Evolutionary conservation across 2,329 filamentous ascomycete genomes (phyloP).

Genomic region (Colletotrichum endophyticum): DNA sequence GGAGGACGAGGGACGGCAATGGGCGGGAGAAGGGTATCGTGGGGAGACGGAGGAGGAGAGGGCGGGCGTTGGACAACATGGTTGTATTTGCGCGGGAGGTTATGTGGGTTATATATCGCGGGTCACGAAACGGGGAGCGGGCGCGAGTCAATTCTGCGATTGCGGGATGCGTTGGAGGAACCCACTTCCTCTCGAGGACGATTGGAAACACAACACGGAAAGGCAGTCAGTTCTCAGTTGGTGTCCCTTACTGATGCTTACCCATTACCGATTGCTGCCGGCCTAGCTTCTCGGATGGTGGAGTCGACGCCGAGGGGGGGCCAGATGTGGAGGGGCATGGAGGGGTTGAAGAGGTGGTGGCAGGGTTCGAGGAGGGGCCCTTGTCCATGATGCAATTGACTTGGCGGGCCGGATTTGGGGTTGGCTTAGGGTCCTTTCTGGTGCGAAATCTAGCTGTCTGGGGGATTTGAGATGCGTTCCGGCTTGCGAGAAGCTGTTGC

Average conservation of each 20-base stretch:
- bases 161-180: neutral
- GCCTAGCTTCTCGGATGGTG: constrained; percentile 5
- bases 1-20: neutral
- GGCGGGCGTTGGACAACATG: neutral
- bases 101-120: neutral
- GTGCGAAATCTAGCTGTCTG: no score
- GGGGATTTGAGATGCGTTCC: neutral
- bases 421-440: neutral
- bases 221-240: neutral
- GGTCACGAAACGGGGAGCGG: neutral
- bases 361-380: neutral
- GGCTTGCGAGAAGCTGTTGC: neutral
- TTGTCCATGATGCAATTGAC: constrained; percentile 18
- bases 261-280: neutral
- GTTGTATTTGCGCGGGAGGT: neutral
- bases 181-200: neutral
- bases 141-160: constrained; percentile 1
- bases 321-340: neutral
- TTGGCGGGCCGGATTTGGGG: neutral
- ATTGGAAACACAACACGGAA: neutral
- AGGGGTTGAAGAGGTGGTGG: neutral
- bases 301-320: neutral
- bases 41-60: neutral
- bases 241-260: constrained; percentile 5
- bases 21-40: neutral